Evolutionary conservation across 2,329 filamentous ascomycete species (phyloP), one percentile per base, ranked within the genome.

Genomic region (Colletotrichum tanaceti): DNA sequence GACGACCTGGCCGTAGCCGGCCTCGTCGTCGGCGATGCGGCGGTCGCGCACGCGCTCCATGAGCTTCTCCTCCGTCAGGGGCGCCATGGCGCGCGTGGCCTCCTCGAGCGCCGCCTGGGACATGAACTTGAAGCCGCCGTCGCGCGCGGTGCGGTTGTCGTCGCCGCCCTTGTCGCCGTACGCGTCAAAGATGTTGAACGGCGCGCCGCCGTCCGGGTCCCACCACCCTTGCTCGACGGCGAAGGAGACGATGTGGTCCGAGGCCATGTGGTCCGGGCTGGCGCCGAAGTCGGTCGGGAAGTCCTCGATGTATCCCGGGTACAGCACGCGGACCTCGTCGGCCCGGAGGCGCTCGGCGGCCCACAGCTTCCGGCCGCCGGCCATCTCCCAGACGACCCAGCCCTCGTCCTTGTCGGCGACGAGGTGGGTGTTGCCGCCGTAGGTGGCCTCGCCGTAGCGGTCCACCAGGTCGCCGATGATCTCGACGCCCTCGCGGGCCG

Each of bases 11-110:
- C 74, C 74, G 68, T 76, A 76, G 18, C 74, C 74, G 14, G 74
- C 73, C 63, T 76, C 68, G 61, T 75, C 74, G 50, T 76, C 74
- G 20, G 73, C 62, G 58, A 75, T 71, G 61, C 74, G 73, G 35
- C 55, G 71, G 58, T 76, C 74, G 46, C 74, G 74, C 16, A 76
- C 74, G 32, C 73, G 72, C 65, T 79, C 78, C 71, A 83, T 82
- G 3, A 86, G 75, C 66, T 86, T 83, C 20, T 75, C 74, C 67
- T 87, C 85, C 0, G 83, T 84, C n/a, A 86, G 74, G 0, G 85
- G 84, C 1, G 77, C 79, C 74, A 83, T 84, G 18, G 79, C 82
- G 14, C 70, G 70, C 2, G 73, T 75, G 35, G 72, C 74, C 7
- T 73, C 52, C 43, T 75, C 74, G 4, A 75, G 71, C 10, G 60